A percentile compares a stretch with the other conserved stretches of the same genome.
These are phyloP conservation scores for Syzygium aromaticum DNA, from an alignment of 345 rosid species.

Conservation along the genomic window DNA sequence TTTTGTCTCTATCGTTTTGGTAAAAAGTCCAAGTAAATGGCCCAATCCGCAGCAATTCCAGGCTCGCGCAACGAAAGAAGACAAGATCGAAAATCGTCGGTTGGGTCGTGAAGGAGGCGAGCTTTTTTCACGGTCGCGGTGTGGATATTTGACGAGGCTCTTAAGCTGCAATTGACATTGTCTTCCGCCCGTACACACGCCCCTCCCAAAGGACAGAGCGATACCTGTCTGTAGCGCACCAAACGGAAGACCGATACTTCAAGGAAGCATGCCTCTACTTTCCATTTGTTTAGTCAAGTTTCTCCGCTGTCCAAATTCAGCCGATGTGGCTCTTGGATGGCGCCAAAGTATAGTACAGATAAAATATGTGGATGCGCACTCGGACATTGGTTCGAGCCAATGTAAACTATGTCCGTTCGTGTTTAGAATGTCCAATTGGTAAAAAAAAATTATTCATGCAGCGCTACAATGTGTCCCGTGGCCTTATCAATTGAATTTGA, in stretches of 20 bases:
- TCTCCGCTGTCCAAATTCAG: background rate
- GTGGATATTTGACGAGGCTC: background rate
- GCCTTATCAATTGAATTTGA: background rate
- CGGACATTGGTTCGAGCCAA: background rate
- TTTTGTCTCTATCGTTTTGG: background rate
- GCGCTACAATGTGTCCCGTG: accelerated
- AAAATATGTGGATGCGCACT: background rate
- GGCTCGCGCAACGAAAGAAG: background rate
- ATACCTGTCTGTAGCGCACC: background rate
- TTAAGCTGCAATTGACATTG: background rate
- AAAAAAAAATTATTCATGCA: background rate
- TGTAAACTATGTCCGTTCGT: background rate
- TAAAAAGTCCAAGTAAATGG: background rate
- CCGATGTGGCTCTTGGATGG: background rate
- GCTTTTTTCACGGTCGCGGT: background rate
- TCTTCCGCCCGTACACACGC: background rate
- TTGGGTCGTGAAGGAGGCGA: background rate
- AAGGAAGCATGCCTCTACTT: background rate
- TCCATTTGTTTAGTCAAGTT: background rate
- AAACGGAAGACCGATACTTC: background rate
- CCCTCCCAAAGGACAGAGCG: background rate
- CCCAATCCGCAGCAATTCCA: background rate
- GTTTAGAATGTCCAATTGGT: background rate
- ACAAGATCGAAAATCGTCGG: background rate
- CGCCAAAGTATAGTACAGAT: background rate